Evolutionary conservation across 805 yeast species (phyloP), one percentile per base, ranked within the genome.

Genomic region (Starmerella scarabaei): DNA sequence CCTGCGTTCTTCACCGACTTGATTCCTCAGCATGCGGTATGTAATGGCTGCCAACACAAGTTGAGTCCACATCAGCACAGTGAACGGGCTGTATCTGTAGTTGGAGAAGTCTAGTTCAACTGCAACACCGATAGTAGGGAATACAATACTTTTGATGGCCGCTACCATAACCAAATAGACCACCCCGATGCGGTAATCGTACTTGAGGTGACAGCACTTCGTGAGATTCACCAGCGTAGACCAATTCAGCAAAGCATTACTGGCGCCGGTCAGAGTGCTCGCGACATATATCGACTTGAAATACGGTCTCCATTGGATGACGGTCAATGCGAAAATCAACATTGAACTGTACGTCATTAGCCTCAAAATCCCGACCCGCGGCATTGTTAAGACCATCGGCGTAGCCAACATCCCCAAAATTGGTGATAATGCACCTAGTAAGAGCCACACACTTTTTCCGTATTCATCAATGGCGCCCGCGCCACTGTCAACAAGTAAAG

Each of bases 41-140:
- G 43, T n/a, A 11, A 32, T 14, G 8, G 33, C 7, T 4, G 44
- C 21, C 4, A 36, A 14, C 6, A 48, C 4, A 5, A 39, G 19
- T 15, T 47, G 48, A 6, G 33, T 21, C 3, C 9, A 21, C 1
- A 42, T 4, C 19, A 35, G 1, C 31, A 18, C 5, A 14, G 14
- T 3, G 31, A 33, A 34, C 16, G 44, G 35, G 21, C 36, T 30
- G 26, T 20, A 16, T 20, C 20, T 23, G 27, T 9, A 23, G 14
- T 30, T 41, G 16, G 39, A 30, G 4, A 21, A 18, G n/a, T 38
- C 36, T 14, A 42, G 36, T 18, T 38, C 42, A 5, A 34, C 21
- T 2, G 42, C 29, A 4, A 31, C 16, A 9, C 38, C 47, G 3
- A 48, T 9, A 1, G 12, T 6, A 2, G 50, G 51, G 11, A 46